These are phyloP conservation scores for Nitzschia sp. DNA, from an alignment of 108 stramenopile species.

Conservation along the genomic window DNA sequence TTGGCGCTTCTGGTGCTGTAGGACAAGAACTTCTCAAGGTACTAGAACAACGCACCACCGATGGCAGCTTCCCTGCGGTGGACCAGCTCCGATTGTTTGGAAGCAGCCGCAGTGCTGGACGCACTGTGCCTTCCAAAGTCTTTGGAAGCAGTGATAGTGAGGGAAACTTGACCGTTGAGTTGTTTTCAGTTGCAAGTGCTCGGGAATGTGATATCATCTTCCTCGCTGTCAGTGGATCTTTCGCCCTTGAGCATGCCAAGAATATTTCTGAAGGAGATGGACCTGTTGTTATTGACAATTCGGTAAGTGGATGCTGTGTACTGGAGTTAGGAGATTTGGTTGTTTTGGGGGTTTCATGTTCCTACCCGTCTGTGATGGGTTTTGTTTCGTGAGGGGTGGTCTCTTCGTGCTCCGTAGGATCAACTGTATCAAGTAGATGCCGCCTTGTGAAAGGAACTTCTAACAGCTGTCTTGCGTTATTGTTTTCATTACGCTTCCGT, in stretches of 20 bases:
- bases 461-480: no score
- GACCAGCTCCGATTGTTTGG: constrained; percentile 85
- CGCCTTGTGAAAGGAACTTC: no score
- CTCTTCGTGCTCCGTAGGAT: no score
- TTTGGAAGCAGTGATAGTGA: constrained; percentile 25
- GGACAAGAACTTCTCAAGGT: constrained; percentile 92
- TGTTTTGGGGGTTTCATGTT: no score
- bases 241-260: constrained; percentile 79
- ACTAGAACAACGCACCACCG: constrained; percentile 65
- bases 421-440: no score
- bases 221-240: constrained; percentile 88
- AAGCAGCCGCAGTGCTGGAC: constrained; percentile 82
- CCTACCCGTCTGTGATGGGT: no score
- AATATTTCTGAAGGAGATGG: constrained; percentile 70
- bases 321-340: no score
- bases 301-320: no score
- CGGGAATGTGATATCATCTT: constrained; percentile 88
- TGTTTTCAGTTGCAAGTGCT: constrained; percentile 67
- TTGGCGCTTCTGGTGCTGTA: constrained; percentile 97
- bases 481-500: no score
- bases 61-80: constrained; percentile 55
- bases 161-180: constrained; percentile 84
- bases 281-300: constrained; percentile 84
- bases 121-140: constrained; percentile 65
- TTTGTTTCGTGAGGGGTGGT: no score